These are phyloP conservation scores for Rosa lucieae DNA, from an alignment of 306 rosid genomes.

Conservation along the genomic window DNA sequence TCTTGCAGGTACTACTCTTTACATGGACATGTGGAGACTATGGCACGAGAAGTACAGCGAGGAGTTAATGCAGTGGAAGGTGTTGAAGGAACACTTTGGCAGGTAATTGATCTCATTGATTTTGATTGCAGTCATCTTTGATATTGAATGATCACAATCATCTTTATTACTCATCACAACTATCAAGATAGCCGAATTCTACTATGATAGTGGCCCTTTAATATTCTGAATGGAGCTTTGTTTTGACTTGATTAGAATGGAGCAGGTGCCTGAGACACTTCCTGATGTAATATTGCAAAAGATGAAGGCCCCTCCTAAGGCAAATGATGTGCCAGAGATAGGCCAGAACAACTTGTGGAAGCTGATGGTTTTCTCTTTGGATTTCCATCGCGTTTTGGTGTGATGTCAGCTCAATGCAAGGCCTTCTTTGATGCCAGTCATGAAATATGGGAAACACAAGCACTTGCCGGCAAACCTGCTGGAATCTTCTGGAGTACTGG, in stretches of 20 bases:
- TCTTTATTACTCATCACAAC: background rate
- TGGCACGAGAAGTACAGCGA: constrained; percentile 78
- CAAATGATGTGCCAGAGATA: constrained; percentile 72
- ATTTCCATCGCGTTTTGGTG: constrained; percentile 92
- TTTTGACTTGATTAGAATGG: constrained; percentile 34
- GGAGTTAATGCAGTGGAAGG: constrained; percentile 84
- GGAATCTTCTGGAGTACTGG: constrained; percentile 99
- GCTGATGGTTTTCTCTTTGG: constrained; percentile 91
- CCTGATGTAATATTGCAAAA: constrained; percentile 58
- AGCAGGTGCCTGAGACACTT: constrained; percentile 84
- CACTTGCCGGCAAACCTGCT: constrained; percentile 95
- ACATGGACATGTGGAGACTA: constrained; percentile 84
- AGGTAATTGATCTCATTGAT: constrained; percentile 43
- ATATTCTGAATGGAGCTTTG: constrained; percentile 9
- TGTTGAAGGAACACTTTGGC: constrained; percentile 87
- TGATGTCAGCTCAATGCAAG: constrained; percentile 85
- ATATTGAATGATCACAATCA: too few relatives aligned
- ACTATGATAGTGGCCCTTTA: constrained; percentile 2
- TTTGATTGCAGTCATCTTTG: background rate
- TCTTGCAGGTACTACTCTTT: constrained; percentile 71
- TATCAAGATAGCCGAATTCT: background rate
- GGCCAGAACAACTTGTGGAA: constrained; percentile 75
- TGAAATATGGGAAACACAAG: constrained; percentile 74
- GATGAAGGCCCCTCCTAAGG: constrained; percentile 72
- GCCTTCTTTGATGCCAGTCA: constrained; percentile 81